phyloP scores from a whole-genome alignment of 192 early-diverging fungal species.

The Backusella liffmaniae region DNA sequence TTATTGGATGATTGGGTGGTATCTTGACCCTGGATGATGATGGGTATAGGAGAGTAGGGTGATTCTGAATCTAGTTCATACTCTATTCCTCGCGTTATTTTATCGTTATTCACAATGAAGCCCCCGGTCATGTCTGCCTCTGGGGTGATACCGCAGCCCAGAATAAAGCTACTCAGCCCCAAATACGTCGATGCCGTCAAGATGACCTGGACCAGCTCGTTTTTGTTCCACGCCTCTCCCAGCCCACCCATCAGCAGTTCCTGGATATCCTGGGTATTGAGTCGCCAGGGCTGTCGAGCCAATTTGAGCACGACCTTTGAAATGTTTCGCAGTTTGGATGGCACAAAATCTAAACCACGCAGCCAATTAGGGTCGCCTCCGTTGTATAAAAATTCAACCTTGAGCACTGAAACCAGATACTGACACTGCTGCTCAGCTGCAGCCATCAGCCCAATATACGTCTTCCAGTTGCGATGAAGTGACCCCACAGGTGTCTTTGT shows the following conservation, averaged over 20 bases:
- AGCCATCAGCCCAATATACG: slow-evolving; percentile 55
- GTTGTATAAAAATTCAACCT: slow-evolving; percentile 47
- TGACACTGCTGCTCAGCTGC: slow-evolving; percentile 55
- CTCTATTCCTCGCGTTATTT: slow-evolving; percentile 27
- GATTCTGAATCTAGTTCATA: slow-evolving; percentile 30
- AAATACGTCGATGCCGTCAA: slow-evolving; percentile 47
- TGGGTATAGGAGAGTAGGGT: not conserved
- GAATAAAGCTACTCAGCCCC: slow-evolving; percentile 51
- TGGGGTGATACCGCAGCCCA: slow-evolving; percentile 54
- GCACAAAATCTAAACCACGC: slow-evolving; percentile 41
- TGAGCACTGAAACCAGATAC: slow-evolving; percentile 51
- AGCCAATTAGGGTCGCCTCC: slow-evolving; percentile 56
- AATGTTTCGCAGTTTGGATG: slow-evolving; percentile 50
- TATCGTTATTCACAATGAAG: slow-evolving; percentile 17
- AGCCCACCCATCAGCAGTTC: slow-evolving; percentile 33
- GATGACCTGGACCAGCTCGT: slow-evolving; percentile 55
- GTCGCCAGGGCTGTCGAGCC: slow-evolving; percentile 56
- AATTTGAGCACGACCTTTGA: slow-evolving; percentile 41
- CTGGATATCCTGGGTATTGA: slow-evolving; percentile 38
- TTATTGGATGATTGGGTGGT: not conserved
- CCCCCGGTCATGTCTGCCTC: slow-evolving; percentile 58
- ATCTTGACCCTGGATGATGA: not conserved
- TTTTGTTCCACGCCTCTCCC: slow-evolving; percentile 48
- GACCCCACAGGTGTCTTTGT: slow-evolving; percentile 45
- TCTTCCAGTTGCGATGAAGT: slow-evolving; percentile 46